phyloP scores from a whole-genome alignment of 306 rosid genomes.

The Castanospermum australe region DNA sequence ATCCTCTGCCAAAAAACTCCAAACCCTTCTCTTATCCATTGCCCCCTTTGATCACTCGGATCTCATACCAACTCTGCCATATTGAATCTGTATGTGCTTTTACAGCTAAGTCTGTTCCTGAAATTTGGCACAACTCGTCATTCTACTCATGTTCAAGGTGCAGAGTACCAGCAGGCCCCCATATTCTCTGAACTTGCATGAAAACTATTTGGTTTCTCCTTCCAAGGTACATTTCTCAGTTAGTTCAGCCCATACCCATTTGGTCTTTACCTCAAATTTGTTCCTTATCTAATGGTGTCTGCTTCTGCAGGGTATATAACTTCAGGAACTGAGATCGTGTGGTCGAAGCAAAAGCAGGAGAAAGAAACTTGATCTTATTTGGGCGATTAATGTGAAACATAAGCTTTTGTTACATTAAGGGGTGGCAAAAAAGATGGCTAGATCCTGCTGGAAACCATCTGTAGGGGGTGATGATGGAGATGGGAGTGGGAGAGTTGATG shows the following conservation, averaged over 20 bases:
- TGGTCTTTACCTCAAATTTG: conserved; percentile 47
- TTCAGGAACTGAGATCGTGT: conserved; percentile 34
- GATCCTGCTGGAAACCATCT: conserved; percentile 73
- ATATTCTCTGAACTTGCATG: conserved; percentile 71
- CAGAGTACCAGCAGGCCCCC: conserved; percentile 48
- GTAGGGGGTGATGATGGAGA: conserved; percentile 64
- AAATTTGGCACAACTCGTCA: conserved; percentile 46
- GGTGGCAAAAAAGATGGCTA: conserved; percentile 52
- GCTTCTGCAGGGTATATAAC: conserved; percentile 42
- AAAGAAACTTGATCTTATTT: neutral
- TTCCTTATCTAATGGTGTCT: conserved; percentile 58
- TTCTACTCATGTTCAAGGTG: conserved; percentile 69
- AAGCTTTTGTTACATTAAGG: neutral
- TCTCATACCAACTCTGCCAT: conserved; percentile 70
- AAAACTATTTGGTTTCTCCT: conserved; percentile 44
- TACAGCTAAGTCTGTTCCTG: conserved; percentile 74
- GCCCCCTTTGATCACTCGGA: conserved; percentile 53
- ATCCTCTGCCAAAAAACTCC: conserved; percentile 57
- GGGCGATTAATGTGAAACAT: conserved; percentile 29
- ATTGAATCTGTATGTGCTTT: conserved; percentile 48
- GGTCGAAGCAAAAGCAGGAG: conserved; percentile 29
- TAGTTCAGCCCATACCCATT: conserved; percentile 66
- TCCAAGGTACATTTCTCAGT: conserved; percentile 50
- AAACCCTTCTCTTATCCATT: conserved; percentile 63
- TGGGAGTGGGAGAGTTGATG: conserved; percentile 64